Evolutionary conservation across 768 basidiomycete genomes (phyloP).

Genomic region (Podaxis mareebaensis): DNA sequence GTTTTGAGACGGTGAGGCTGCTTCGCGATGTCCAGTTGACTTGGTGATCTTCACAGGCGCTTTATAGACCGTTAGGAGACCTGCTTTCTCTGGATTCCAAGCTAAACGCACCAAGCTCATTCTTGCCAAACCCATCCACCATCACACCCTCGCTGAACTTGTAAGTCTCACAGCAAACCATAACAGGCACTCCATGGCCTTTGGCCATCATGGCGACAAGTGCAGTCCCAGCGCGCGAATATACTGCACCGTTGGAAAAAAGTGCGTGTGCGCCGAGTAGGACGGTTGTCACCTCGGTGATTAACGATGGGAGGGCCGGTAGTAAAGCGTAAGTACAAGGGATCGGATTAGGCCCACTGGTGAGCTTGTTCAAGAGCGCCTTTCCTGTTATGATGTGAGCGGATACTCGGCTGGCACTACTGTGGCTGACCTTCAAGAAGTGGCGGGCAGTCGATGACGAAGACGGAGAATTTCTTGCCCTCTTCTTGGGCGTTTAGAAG

Average conservation of each 20-base stretch:
- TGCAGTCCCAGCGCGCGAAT: conserved; percentile 92
- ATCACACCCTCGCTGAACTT: conserved; percentile 94
- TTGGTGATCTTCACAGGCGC: conserved; percentile 38
- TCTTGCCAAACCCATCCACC: conserved; percentile 93
- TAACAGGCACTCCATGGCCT: conserved; percentile 84
- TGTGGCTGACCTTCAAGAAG: conserved; percentile 74
- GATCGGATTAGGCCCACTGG: conserved; percentile 57
- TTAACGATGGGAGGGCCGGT: conserved; percentile 76
- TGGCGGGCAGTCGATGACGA: conserved; percentile 94
- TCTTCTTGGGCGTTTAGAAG: conserved; percentile 73
- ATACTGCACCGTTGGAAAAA: conserved; percentile 92
- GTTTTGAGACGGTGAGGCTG: conserved; percentile 41
- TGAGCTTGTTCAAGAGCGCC: conserved; percentile 68
- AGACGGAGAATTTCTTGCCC: conserved; percentile 82
- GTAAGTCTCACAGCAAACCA: conserved; percentile 98
- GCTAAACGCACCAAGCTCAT: conserved; percentile 77
- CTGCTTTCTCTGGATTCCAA: background rate
- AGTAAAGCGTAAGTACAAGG: conserved; percentile 92
- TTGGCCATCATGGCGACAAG: conserved; percentile 97
- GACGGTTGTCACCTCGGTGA: conserved; percentile 81
- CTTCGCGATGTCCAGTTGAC: conserved; percentile 25
- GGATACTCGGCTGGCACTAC: conserved; percentile 6
- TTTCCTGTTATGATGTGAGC: conserved; percentile 57
- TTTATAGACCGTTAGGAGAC: conserved; percentile 20
- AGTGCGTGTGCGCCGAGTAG: conserved; percentile 93